A percentile compares a stretch with the other conserved stretches of the same genome.
phyloP scores from a whole-genome alignment of 768 basidiomycete species.

The Dacryopinax primogenitus region DNA sequence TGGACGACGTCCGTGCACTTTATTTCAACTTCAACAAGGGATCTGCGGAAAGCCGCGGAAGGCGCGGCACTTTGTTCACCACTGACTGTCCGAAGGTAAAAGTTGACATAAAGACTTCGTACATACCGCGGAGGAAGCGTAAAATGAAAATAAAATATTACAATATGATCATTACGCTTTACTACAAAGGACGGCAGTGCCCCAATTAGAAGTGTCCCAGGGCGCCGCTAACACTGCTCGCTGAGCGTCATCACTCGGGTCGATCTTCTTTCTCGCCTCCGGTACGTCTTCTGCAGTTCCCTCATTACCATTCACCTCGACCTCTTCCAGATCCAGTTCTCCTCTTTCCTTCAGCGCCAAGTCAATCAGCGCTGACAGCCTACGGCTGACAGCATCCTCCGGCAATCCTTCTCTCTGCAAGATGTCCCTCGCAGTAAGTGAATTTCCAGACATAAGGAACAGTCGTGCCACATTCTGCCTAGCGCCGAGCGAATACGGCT shows the following conservation, averaged over 20 bases:
- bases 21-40: too few species aligned
- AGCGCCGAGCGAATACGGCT: not conserved
- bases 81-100: too few species aligned
- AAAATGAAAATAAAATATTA: too few species aligned
- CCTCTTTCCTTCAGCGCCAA: not conserved
- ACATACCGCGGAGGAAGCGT: too few species aligned
- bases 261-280: not conserved
- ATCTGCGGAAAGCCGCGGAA: too few species aligned
- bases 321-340: not conserved
- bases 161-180: not conserved
- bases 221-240: not conserved
- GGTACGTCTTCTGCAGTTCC: not conserved
- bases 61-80: too few species aligned
- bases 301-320: not conserved
- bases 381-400: not conserved
- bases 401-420: not conserved
- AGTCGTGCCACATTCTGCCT: not conserved
- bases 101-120: too few species aligned
- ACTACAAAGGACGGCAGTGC: not conserved
- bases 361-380: not conserved
- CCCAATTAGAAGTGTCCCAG: not conserved
- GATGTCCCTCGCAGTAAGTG: not conserved
- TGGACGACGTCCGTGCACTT: too few species aligned
- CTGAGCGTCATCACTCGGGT: not conserved
- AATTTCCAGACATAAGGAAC: not conserved